Percentiles rank a stretch among this genome's conserved stretches.
These are phyloP conservation scores for Eutrema heterophyllum DNA, from an alignment of 345 rosid species.

Conservation along the genomic window DNA sequence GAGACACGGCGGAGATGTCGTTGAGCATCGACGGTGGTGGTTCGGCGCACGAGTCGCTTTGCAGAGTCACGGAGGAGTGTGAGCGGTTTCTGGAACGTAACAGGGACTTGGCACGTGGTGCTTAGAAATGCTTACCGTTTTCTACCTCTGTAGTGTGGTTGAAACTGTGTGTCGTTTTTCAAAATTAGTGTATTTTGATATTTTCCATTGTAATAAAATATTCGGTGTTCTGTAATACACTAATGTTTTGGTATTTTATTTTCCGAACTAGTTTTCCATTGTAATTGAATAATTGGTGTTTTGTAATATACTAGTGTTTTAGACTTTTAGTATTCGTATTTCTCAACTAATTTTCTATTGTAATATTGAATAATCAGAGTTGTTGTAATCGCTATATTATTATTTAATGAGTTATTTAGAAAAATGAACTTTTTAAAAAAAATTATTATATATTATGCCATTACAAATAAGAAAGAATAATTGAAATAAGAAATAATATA, in stretches of 20 bases:
- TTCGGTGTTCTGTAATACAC: background rate
- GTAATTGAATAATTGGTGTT: background rate
- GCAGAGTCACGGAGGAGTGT: conserved; percentile 24
- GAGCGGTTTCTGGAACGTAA: conserved; percentile 1
- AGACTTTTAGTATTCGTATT: background rate
- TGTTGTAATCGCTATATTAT: too few relatives aligned
- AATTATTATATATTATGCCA: too few relatives aligned
- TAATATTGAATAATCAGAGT: background rate
- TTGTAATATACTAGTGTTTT: background rate
- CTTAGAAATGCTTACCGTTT: conserved; percentile 12
- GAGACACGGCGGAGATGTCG: conserved; percentile 30
- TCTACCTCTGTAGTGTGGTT: background rate
- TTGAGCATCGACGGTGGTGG: conserved; percentile 22
- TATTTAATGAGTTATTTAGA: too few relatives aligned
- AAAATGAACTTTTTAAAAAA: too few relatives aligned
- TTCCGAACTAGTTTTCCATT: too few relatives aligned
- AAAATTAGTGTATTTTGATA: background rate
- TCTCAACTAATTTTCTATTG: background rate
- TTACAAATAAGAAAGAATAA: too few relatives aligned
- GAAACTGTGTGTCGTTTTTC: background rate
- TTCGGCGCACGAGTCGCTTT: conserved; percentile 22
- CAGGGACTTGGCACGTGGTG: conserved; percentile 28
- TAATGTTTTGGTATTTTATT: too few relatives aligned
- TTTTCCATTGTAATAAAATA: background rate
- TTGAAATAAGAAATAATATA: too few relatives aligned